phyloP scores from a whole-genome alignment of 164 flowering plant genomes.

The Stephania japonica region DNA sequence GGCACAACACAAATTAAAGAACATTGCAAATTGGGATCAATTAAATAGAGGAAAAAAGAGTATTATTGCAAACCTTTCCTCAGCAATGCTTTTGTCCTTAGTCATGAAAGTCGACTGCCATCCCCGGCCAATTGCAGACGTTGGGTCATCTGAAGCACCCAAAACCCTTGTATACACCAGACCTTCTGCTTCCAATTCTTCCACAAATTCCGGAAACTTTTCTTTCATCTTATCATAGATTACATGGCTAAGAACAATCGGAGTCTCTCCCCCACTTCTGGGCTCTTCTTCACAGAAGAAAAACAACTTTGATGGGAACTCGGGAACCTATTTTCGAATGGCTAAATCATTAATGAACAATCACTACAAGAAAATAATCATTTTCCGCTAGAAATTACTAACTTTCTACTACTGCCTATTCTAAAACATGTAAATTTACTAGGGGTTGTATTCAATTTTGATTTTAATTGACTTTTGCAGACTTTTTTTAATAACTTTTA shows the following conservation, averaged over 20 bases:
- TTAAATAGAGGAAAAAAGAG: not conserved
- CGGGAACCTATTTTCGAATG: slow-evolving; percentile 53
- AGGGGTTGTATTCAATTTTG: too few relatives aligned
- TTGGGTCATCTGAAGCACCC: slow-evolving; percentile 80
- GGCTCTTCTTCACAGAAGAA: slow-evolving; percentile 95
- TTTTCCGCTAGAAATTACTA: too few relatives aligned
- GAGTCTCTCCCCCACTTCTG: slow-evolving; percentile 79
- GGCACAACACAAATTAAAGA: not conserved
- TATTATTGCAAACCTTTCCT: slow-evolving; percentile 57
- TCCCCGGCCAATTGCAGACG: slow-evolving; percentile 90
- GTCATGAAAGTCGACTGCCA: slow-evolving; percentile 93
- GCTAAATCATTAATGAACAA: not conserved
- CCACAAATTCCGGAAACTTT: slow-evolving; percentile 70
- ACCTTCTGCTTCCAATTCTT: slow-evolving; percentile 62
- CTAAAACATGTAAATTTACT: too few relatives aligned
- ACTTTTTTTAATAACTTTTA: too few relatives aligned
- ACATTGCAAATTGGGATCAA: not conserved
- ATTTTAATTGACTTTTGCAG: too few relatives aligned
- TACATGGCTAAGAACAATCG: slow-evolving; percentile 84
- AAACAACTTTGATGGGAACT: slow-evolving; percentile 76
- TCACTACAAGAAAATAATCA: too few relatives aligned
- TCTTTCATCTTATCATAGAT: slow-evolving; percentile 77
- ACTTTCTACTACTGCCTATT: too few relatives aligned
- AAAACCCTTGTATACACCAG: slow-evolving; percentile 57
- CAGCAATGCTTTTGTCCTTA: slow-evolving; percentile 61